These are phyloP conservation scores for Diversispora eburnea DNA, from an alignment of 192 early-diverging fungal species.

Conservation along the genomic window DNA sequence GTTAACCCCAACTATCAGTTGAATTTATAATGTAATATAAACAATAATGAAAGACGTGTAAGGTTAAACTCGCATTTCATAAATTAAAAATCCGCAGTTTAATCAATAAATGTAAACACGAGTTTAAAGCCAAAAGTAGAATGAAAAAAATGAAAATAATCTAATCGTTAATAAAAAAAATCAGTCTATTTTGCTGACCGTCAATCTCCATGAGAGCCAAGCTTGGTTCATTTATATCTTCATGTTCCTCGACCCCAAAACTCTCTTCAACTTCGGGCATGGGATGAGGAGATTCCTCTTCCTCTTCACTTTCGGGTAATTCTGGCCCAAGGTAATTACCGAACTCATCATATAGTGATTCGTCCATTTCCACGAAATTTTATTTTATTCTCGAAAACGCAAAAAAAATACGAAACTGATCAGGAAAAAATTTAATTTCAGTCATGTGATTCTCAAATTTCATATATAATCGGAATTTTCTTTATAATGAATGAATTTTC, in stretches of 20 bases:
- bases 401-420: too few relatives aligned
- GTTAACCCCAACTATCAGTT: slow-evolving; percentile 22
- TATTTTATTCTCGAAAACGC: too few relatives aligned
- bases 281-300: slow-evolving; percentile 36
- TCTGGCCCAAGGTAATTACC: slow-evolving; percentile 99
- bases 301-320: slow-evolving; percentile 68
- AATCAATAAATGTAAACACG: neutral
- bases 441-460: too few relatives aligned
- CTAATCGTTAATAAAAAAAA: neutral
- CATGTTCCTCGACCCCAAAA: slow-evolving; percentile 45
- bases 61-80: slow-evolving; percentile 15
- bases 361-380: slow-evolving; percentile 56
- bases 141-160: too few relatives aligned
- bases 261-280: slow-evolving; percentile 31
- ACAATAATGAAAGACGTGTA: neutral
- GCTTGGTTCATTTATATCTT: slow-evolving; percentile 40
- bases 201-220: slow-evolving; percentile 63
- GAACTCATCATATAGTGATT: slow-evolving; percentile 83
- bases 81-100: too few relatives aligned
- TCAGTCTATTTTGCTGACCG: slow-evolving; percentile 41
- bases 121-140: neutral
- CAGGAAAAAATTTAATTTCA: too few relatives aligned
- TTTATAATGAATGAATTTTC: too few relatives aligned
- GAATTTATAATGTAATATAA: neutral
- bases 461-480: too few relatives aligned